Evolutionary conservation across 768 basidiomycete species (phyloP).

Genomic region (Tylopilus vinaceipallidus): DNA sequence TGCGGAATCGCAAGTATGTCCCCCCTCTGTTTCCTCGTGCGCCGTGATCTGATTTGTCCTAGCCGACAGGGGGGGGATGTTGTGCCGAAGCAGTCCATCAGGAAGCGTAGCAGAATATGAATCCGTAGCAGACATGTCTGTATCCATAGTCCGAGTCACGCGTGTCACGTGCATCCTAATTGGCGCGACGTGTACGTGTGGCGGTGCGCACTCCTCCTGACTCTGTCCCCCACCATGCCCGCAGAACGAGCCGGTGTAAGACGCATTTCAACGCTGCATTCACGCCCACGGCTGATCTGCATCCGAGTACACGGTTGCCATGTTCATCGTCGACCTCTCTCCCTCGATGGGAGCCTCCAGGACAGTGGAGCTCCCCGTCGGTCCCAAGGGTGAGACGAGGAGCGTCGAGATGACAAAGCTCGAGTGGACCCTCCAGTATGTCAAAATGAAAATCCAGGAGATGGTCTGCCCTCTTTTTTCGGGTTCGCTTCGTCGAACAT

Average conservation of each 20-base stretch:
- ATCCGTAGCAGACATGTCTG: not conserved
- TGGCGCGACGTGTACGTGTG: conserved; percentile 25
- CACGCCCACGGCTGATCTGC: conserved; percentile 1
- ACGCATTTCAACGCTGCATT: not conserved
- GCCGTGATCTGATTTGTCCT: not conserved
- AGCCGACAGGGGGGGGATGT: conserved; percentile 39
- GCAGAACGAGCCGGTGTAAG: conserved; percentile 79
- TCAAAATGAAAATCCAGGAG: conserved; percentile 87
- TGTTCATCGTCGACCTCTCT: conserved; percentile 89
- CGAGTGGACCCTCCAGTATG: conserved; percentile 80
- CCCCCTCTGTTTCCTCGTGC: not conserved
- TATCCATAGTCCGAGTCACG: conserved; percentile 24
- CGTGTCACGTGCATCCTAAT: conserved; percentile 34
- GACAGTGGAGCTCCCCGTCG: conserved; percentile 53
- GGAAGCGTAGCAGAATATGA: conserved; percentile 60
- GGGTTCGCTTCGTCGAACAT: not conserved
- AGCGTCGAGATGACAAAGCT: conserved; percentile 70
- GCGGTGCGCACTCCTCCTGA: conserved; percentile 13
- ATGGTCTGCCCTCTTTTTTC: conserved; percentile 52
- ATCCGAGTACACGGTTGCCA: conserved; percentile 74
- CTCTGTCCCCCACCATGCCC: conserved; percentile 50
- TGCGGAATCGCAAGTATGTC: conserved; percentile 64
- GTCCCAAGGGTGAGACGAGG: conserved; percentile 48
- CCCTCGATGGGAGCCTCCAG: conserved; percentile 75
- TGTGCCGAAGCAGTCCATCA: conserved; percentile 42